Conservation (phyloP, 768 basidiomycete genomes). For the Boletus speciosus region DNA sequence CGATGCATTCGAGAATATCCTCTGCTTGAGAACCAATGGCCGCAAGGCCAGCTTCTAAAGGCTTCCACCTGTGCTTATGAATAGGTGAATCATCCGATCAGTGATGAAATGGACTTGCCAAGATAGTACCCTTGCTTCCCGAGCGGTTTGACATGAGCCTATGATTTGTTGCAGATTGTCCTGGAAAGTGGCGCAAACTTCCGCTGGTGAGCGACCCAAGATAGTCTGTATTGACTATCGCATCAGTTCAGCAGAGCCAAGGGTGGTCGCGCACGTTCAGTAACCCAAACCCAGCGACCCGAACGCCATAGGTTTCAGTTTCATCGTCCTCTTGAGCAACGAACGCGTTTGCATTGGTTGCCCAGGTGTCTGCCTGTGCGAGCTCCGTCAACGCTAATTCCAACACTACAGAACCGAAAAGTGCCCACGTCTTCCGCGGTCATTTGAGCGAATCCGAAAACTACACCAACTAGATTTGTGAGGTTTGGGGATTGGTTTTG, state of each 20-base stretch:
- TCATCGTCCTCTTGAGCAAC: constrained; percentile 95
- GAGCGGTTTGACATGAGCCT: constrained; percentile 49
- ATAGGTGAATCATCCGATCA: constrained; percentile 1
- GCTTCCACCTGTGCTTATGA: constrained; percentile 71
- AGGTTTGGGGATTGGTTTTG: constrained; percentile 37
- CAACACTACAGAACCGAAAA: neutral
- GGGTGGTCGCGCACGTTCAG: constrained; percentile 50
- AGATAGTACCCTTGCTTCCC: constrained; percentile 51
- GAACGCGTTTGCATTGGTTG: constrained; percentile 84
- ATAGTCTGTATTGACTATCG: constrained; percentile 41
- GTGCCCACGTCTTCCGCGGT: constrained; percentile 78
- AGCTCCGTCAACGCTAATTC: neutral
- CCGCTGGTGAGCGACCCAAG: constrained; percentile 50
- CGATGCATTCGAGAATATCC: constrained; percentile 68
- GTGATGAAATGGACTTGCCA: constrained; percentile 47
- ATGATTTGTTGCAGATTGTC: constrained; percentile 53
- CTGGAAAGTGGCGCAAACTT: constrained; percentile 54
- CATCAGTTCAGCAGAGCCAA: neutral
- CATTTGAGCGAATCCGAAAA: constrained; percentile 80
- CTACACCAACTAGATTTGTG: constrained; percentile 44
- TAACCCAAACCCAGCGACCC: constrained; percentile 83
- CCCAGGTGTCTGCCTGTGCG: constrained; percentile 85
- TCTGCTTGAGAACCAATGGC: constrained; percentile 79
- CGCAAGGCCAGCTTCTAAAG: constrained; percentile 81
- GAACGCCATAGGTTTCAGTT: constrained; percentile 72